Conservation (phyloP, 1,139 yeast genomes). For the Debaryomycetaceae sp. region DNA sequence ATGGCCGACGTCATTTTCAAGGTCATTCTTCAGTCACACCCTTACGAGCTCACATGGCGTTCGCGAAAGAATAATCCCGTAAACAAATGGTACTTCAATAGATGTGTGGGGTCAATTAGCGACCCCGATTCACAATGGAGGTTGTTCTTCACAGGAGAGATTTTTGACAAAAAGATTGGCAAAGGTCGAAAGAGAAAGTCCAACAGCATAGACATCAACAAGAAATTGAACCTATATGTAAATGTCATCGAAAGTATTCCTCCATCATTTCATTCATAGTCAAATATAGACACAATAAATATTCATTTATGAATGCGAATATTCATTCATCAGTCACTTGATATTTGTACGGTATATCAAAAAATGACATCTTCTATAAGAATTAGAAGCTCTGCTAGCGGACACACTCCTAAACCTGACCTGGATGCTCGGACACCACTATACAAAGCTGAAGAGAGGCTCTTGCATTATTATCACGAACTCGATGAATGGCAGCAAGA, state of each 20-base stretch:
- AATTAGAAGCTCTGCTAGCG: neutral
- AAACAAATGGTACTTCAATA: conserved; percentile 95
- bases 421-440: neutral
- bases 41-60: conserved; percentile 82
- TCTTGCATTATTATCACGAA: conserved; percentile 31
- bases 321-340: no score
- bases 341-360: no score
- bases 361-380: neutral
- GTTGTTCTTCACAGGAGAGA: conserved; percentile 63
- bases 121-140: conserved; percentile 59
- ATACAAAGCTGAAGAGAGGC: neutral
- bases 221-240: conserved; percentile 25
- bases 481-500: conserved; percentile 85
- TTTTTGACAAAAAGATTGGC: conserved; percentile 35
- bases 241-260: conserved; percentile 32
- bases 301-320: no score
- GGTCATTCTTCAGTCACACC: conserved; percentile 65
- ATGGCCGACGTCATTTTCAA: conserved; percentile 92
- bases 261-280: conserved; percentile 22
- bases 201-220: conserved; percentile 25
- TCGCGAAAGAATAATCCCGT: conserved; percentile 84
- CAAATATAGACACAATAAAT: no score
- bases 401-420: neutral
- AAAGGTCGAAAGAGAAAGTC: conserved; percentile 13
- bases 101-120: conserved; percentile 71